Conservation (phyloP, 108 stramenopile species). For the Thalassiosira profunda region DNA sequence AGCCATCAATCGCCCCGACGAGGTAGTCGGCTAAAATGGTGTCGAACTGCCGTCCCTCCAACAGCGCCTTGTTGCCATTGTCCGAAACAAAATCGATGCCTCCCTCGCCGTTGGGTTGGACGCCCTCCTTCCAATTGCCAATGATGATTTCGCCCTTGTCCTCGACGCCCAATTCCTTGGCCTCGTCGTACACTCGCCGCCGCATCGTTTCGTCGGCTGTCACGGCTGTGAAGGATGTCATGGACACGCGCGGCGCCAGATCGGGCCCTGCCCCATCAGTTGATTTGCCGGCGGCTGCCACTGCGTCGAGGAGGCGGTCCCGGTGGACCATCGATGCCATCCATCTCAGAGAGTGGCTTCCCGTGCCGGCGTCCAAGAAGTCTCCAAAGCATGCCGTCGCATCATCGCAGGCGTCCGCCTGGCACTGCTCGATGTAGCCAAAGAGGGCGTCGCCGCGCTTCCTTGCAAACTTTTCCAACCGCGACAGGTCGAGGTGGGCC, state of each 20-base stretch:
- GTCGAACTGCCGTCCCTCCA: constrained; percentile 55
- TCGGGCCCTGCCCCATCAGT: constrained; percentile 18
- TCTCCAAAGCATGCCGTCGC: constrained; percentile 55
- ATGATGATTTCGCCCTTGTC: constrained; percentile 75
- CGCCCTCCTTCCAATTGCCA: constrained; percentile 87
- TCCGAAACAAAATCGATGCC: constrained; percentile 5
- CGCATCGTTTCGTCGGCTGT: constrained; percentile 90
- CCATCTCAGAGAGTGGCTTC: constrained; percentile 94
- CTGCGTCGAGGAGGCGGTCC: constrained; percentile 29
- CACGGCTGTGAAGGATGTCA: constrained; percentile 75
- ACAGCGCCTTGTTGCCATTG: constrained; percentile 4
- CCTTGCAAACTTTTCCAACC: constrained; percentile 52
- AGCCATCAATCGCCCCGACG: constrained; percentile 97
- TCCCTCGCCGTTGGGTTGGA: constrained; percentile 15
- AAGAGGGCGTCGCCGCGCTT: constrained; percentile 81
- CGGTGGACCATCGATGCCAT: constrained; percentile 74
- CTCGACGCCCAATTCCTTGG: constrained; percentile 52
- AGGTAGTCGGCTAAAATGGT: constrained; percentile 96
- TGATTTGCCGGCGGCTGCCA: constrained; percentile 22
- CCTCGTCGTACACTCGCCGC: constrained; percentile 68
- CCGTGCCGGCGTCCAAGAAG: constrained; percentile 95
- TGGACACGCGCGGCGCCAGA: constrained; percentile 39
- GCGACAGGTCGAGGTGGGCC: constrained; percentile 28
- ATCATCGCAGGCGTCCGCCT: constrained; percentile 41
- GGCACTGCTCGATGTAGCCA: constrained; percentile 79